Conservation (phyloP, 2,329 filamentous ascomycete genomes). For the Xylariaceae sp. region DNA sequence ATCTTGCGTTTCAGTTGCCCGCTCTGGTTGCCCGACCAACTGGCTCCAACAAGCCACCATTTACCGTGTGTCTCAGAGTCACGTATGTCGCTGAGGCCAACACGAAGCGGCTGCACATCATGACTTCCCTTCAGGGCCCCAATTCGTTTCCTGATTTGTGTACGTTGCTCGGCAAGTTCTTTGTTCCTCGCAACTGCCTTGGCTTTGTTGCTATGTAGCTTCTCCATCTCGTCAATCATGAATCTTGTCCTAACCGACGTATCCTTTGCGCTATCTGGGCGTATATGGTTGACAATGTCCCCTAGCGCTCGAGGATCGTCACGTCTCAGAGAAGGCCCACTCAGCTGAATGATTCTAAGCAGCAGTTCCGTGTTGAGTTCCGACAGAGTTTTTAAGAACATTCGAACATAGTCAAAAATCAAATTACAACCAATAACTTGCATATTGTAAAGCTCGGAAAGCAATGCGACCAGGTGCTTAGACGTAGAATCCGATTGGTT, state of each 20-base stretch:
- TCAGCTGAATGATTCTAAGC: conserved; percentile 81
- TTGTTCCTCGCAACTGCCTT: conserved; percentile 77
- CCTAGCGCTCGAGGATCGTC: conserved; percentile 90
- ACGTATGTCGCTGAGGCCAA: conserved; percentile 81
- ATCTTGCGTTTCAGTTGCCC: conserved; percentile 4
- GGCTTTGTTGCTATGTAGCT: conserved; percentile 91
- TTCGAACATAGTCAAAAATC: conserved; percentile 87
- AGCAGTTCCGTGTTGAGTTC: conserved; percentile 90
- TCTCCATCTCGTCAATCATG: conserved; percentile 96
- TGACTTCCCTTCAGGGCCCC: conserved; percentile 70
- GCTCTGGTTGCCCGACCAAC: conserved; percentile 65
- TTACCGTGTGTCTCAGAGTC: conserved; percentile 87
- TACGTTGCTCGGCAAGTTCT: conserved; percentile 78
- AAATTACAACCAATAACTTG: conserved; percentile 83
- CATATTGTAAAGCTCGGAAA: conserved; percentile 91
- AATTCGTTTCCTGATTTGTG: conserved; percentile 86
- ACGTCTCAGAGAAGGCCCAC: conserved; percentile 80
- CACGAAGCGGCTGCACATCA: conserved; percentile 75
- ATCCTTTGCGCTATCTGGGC: conserved; percentile 71
- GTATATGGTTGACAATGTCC: conserved; percentile 82
- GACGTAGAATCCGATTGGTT: conserved; percentile 41
- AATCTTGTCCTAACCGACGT: conserved; percentile 90
- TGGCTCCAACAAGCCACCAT: conserved; percentile 99
- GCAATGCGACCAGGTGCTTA: conserved; percentile 73
- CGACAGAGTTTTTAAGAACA: conserved; percentile 75